These are phyloP conservation scores for Fusarium temperatum DNA, from an alignment of 2,329 filamentous ascomycete genomes.

Conservation along the genomic window DNA sequence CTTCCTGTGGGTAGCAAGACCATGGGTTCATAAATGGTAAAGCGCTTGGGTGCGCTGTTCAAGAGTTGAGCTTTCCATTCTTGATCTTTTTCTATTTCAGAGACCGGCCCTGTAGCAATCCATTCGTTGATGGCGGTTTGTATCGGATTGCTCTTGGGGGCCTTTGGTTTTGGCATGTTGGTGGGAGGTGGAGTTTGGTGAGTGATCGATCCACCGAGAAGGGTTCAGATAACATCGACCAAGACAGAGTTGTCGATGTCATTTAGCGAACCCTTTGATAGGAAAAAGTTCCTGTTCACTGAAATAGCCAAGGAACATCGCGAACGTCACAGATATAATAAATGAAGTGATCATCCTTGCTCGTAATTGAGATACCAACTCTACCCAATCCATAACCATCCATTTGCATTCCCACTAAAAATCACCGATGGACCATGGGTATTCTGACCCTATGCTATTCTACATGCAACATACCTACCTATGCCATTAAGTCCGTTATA, in stretches of 20 bases:
- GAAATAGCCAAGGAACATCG: neutral
- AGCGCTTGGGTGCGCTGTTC: slow-evolving; percentile 62
- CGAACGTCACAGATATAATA: neutral
- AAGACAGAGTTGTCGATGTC: neutral
- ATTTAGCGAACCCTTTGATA: neutral
- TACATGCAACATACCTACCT: slow-evolving; percentile 48
- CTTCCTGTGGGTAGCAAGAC: slow-evolving; percentile 67
- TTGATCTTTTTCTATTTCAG: neutral
- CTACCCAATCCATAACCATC: slow-evolving; percentile 38
- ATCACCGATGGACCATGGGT: slow-evolving; percentile 50
- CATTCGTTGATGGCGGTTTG: slow-evolving; percentile 45
- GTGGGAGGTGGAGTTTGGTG: slow-evolving; percentile 15
- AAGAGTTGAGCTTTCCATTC: slow-evolving; percentile 46
- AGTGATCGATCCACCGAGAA: slow-evolving; percentile 1
- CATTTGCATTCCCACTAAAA: slow-evolving; percentile 40
- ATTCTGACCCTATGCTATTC: slow-evolving; percentile 55
- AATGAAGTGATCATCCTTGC: slow-evolving; percentile 4
- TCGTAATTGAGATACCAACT: slow-evolving; percentile 34
- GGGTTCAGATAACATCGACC: neutral
- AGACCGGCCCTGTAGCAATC: slow-evolving; percentile 31
- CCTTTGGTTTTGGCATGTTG: slow-evolving; percentile 41
- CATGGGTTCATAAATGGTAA: slow-evolving; percentile 69
- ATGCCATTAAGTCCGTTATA: slow-evolving; percentile 40
- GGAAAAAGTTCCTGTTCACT: too few species aligned
- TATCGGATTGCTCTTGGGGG: slow-evolving; percentile 43